Evolutionary conservation across 2,329 filamentous ascomycete genomes (phyloP), one percentile per base, ranked within the genome.

Genomic region (Xenoacremonium recifei): DNA sequence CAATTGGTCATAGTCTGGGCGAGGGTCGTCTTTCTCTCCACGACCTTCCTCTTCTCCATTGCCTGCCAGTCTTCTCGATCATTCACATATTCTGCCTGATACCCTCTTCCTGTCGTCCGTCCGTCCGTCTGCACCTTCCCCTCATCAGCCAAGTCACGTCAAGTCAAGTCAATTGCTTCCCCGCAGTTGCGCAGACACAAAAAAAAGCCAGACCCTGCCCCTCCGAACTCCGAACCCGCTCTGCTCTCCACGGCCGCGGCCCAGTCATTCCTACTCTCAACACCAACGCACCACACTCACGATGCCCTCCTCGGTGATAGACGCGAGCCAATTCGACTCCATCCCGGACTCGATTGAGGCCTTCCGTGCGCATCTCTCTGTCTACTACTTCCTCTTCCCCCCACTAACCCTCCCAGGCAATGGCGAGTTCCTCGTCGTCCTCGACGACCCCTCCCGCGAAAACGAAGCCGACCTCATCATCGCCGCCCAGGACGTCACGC

Each of bases 401-500:
- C 31, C 20, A 6, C 15, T 19, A 19, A 20, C 42, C 32, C 9
- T 36, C 39, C 6, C 51, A 88, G 84, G 76, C 59, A 80, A 83
- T 67, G 90, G 89, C 67, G 84, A 97, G 63, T 97, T 97, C 77
- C 85, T 99, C 64, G 83, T 99, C 48, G 92, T 96, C 27, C 88
- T 99, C 60, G 93, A 99, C 73, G 87, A 89, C 55, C 83, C 89
- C 51, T 81, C 84, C 49, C 91, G 93, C 67, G 93, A 99, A 69
- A 99, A 99, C 67, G 93, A 99, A 77, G 93, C 91, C 67, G 93
- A 99, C 71, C 81, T 99, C 36, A 96, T 97, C 68, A 95, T 97
- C 62, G 89, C 93, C 53, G 92, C 90, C 49, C 75, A 89, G 54
- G 79, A 86, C 59, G 72, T 96, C 51, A 96, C 92, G 7, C 77